phyloP scores from a whole-genome alignment of 2,329 filamentous ascomycete genomes.

The Graphilbum ipis-grandicollis region DNA sequence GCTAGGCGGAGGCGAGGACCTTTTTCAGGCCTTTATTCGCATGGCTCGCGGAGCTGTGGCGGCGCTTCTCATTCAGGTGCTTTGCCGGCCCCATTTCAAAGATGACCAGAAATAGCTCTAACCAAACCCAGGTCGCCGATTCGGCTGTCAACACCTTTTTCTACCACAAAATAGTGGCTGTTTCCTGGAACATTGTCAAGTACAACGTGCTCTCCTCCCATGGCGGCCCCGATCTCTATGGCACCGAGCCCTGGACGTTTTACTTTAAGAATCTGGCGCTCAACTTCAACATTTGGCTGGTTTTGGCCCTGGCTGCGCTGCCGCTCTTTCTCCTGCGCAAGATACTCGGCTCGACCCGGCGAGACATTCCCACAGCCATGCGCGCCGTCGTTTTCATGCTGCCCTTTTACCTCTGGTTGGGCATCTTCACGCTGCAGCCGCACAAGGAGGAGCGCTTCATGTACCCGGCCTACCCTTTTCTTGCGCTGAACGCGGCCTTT shows the following conservation, averaged over 20 bases:
- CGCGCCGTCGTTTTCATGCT: slow-evolving; percentile 61
- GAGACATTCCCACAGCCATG: slow-evolving; percentile 51
- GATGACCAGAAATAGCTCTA: no score
- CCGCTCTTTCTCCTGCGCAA: slow-evolving; percentile 66
- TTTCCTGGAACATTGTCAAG: slow-evolving; percentile 82
- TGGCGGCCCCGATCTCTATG: slow-evolving; percentile 80
- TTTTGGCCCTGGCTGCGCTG: slow-evolving; percentile 56
- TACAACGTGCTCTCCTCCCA: slow-evolving; percentile 85
- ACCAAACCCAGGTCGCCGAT: slow-evolving; percentile 42
- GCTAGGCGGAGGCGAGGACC: slow-evolving; percentile 36
- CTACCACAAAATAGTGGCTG: slow-evolving; percentile 60
- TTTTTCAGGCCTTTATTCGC: slow-evolving; percentile 41
- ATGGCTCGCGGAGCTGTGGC: slow-evolving; percentile 50
- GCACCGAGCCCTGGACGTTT: slow-evolving; percentile 92
- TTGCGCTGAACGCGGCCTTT: slow-evolving; percentile 77
- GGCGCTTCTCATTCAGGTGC: slow-evolving; percentile 35
- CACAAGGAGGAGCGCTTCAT: slow-evolving; percentile 99
- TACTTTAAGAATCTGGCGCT: slow-evolving; percentile 81
- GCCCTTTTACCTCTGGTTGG: slow-evolving; percentile 90
- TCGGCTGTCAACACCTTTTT: slow-evolving; percentile 63
- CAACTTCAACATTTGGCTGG: slow-evolving; percentile 93
- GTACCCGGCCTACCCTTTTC: slow-evolving; percentile 87
- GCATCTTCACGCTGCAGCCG: slow-evolving; percentile 77
- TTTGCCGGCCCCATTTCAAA: slow-evolving; percentile 7
- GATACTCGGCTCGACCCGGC: slow-evolving; percentile 38